Evolutionary conservation across 257 asterid species (phyloP), one percentile per base, ranked within the genome.

Genomic region (Striga asiatica): DNA sequence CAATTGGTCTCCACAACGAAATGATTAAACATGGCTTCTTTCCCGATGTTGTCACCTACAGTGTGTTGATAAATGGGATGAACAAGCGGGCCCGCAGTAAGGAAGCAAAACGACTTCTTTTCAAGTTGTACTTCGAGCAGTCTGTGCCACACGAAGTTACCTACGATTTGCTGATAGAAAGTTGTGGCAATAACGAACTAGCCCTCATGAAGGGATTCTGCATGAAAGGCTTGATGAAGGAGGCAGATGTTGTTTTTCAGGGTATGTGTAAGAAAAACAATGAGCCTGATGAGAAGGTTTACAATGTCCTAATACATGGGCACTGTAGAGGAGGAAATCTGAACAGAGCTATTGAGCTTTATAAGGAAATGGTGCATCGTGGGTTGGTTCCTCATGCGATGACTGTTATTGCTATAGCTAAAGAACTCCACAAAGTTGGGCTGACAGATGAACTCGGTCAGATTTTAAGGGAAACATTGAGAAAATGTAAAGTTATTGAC

Each of bases 191-290:
- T 55, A 60, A 63, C 12, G 86, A 75, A 50, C 59, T 61, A 52
- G 81, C 83, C 59, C 94, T 89, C 14, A 71, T 89, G 20, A 85
- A 89, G 58, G 93, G 93, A 43, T 85, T 89, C 76, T 89, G 95
- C 85, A 81, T 89, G 82, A 85, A 85, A 54, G 95, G 95, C 32
- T 62, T 89, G 82, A 78, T 81, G 83, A 71, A 64, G 16, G 89
- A 89, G 67, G 97, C 94, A 2, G 97, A 80, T 60, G 60, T 58
- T 39, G 88, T 82, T 70, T 80, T 80, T 42, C 56, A 69, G 49
- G 72, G 70, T 29, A 85, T 85, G 93, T 73, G 78, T 51, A 61
- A 69, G 64, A 74, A 55, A 48, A 66, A 80, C 31, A 73, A 68
- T 60, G 60, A 49, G 70, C 95, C 88, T 17, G 62, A 77, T 41